Base-by-base conservation (phyloP, 2,329 filamentous ascomycete genomes). In the Xylariaceae sp. region DNA sequence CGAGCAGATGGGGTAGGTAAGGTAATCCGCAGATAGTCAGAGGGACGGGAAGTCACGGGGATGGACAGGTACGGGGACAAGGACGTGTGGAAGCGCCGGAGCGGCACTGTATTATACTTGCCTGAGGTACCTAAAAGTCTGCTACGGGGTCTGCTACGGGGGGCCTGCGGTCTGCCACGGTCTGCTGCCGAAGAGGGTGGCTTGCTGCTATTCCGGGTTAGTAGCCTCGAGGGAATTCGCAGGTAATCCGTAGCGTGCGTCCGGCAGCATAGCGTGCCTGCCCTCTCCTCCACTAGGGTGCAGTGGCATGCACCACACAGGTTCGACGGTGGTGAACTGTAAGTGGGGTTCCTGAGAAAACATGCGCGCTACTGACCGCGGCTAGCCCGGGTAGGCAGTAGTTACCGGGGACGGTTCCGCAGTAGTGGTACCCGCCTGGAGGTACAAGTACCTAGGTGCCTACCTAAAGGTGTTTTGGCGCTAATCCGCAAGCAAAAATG, bases 1-100 rank as follows among this genome's bases (percentile, higher is more conserved):
- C 57, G 57, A 60, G 53, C 58, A 52, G 61, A 58, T 41, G 57
- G 60, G 57, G 59, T 57, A 57, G 23, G 23, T 30, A 30, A 30
- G 23, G 23, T 30, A 30, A 30, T 30, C 23, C 23, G 23, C 23
- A 30, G 60, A 59, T 58, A 51, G 18, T 34, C 10, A 61, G 57
- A 53, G 51, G 59, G 54, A 59, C 59, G 47, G 59, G 49, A 51
- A 51, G 49, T 51, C 49, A 51, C 49, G 49, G 49, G 41, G 49
- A 51, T 60, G 49, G 53, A 48, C 41, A 59, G 58, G 56, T 59
- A 62, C 53, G 59, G 57, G 41, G 54, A 23, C 49, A 8, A 23
- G 13, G 9, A 37, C 53, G 56, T 59, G 54, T 61, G 61, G 59
- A 56, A 47, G 51, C 10, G 9, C 13, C 37, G 41, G 18, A 18